Percentiles rank a stretch among this genome's conserved stretches.
phyloP scores from a whole-genome alignment of 306 rosid species.

The Hylodesmum podocarpum region DNA sequence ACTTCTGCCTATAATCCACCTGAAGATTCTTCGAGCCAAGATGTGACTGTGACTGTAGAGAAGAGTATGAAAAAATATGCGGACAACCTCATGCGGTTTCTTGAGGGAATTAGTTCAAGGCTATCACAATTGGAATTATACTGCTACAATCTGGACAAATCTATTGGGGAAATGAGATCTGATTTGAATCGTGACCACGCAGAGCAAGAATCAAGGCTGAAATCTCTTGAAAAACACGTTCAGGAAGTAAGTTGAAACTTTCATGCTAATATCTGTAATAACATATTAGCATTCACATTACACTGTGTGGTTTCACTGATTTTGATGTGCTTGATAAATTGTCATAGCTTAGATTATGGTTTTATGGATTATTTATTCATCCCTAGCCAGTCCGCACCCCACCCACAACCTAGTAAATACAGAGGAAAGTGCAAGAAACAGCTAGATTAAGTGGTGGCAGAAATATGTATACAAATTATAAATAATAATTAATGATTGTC shows the following conservation, averaged over 20 bases:
- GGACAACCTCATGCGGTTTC: slow-evolving; percentile 91
- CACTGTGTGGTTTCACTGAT: not conserved
- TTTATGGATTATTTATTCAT: not conserved
- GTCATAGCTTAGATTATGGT: not conserved
- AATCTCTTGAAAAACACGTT: slow-evolving; percentile 83
- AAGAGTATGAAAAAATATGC: slow-evolving; percentile 89
- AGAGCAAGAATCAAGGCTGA: slow-evolving; percentile 81
- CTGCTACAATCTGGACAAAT: slow-evolving; percentile 97
- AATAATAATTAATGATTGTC: too few species aligned
- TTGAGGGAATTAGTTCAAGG: slow-evolving; percentile 97
- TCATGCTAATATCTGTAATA: not conserved
- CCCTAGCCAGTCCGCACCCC: too few species aligned
- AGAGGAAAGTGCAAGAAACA: too few species aligned
- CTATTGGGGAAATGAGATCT: slow-evolving; percentile 92
- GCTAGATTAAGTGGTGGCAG: too few species aligned
- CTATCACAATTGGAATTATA: slow-evolving; percentile 90
- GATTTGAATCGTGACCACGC: slow-evolving; percentile 74
- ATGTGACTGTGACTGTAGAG: slow-evolving; percentile 78
- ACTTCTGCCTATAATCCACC: slow-evolving; percentile 67
- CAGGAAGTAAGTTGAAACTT: slow-evolving; percentile 74
- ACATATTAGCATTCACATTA: not conserved
- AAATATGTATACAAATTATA: too few species aligned
- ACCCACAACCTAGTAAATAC: too few species aligned
- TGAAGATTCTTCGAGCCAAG: slow-evolving; percentile 75
- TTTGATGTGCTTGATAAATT: slow-evolving; percentile 15